Evolutionary conservation across 1,284 basidiomycete species (phyloP).

Genomic region (Cutaneotrichosporon sp.): DNA sequence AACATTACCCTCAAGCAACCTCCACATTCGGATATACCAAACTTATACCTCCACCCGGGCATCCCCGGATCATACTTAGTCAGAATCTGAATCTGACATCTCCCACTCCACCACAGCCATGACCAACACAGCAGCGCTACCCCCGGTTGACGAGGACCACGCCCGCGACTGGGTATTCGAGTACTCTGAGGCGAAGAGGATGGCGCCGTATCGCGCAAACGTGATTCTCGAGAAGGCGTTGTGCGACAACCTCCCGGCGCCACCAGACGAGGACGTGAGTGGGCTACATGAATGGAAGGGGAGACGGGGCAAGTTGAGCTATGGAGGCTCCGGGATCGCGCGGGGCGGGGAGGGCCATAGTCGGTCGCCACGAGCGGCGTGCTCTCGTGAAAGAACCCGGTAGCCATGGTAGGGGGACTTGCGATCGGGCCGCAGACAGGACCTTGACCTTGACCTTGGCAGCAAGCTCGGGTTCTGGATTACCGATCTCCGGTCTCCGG

Average conservation of each 20-base stretch:
- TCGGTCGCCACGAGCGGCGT: too few species aligned
- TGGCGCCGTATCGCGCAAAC: conserved; percentile 23
- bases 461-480: too few species aligned
- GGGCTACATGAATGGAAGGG: neutral
- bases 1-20: too few species aligned
- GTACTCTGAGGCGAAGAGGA: conserved; percentile 23
- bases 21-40: neutral
- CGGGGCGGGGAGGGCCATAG: too few species aligned
- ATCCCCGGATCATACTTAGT: neutral
- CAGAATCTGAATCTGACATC: neutral
- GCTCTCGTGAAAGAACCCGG: too few species aligned
- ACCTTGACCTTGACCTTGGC: too few species aligned
- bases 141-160: conserved; percentile 20
- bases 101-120: neutral
- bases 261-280: conserved; percentile 26
- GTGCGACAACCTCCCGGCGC: conserved; percentile 9
- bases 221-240: conserved; percentile 24
- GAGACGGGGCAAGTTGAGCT: neutral
- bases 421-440: too few species aligned
- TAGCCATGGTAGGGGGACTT: too few species aligned
- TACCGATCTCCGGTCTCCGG: too few species aligned
- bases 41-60: conserved; percentile 4
- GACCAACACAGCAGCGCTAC: neutral
- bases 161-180: conserved; percentile 25
- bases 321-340: too few species aligned